Evolutionary conservation across 2,329 filamentous ascomycete species (phyloP), one percentile per base, ranked within the genome.

Genomic region (Ascochyta koolunga): DNA sequence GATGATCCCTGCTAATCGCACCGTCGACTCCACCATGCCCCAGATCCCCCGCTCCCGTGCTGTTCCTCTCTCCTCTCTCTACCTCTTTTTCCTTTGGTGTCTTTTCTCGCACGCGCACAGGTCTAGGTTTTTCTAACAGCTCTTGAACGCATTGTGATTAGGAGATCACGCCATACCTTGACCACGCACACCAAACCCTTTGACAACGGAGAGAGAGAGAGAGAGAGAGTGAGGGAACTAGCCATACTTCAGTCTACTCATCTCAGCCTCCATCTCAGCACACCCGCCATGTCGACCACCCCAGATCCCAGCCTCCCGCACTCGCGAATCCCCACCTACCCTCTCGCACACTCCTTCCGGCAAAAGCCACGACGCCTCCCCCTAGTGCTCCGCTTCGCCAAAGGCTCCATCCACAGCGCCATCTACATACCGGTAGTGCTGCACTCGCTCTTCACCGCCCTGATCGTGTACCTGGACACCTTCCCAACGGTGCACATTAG

Each of bases 311-410:
- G 19, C 22, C 40, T 29, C 2, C 40, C 44, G 3, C 39, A 44
- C 1, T 36, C 51, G 15, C 31, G 51, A n/a, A 41, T 49, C 36
- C 72, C 77, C 15, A 80, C 77, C 3, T 79, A 78, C 58, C 78
- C 79, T 2, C 70, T 78, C 35, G 78, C 78, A 42, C 70, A 80
- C 58, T 73, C 75, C 15, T 70, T 73, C 32, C 76, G 79, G 56
- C 75, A 72, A 40, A 81, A 82, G 64, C 79, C 79, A 22, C 71
- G 77, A 4, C 83, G 86, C 72, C 83, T 85, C 78, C 86, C 86
- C 15, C 77, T 88, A 5, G 85, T 87, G 15, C 78, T 88, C 37
- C 81, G 86, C 57, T 86, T 88, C 71, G 80, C 83, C 68, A 87
- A 87, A 68, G 86, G 86, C 43, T 83, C 85, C 3, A 82, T 88